Evolutionary conservation across 495 filamentous ascomycete genomes (phyloP), one percentile per base, ranked within the genome.

Genomic region (Talaromyces wortmannii): DNA sequence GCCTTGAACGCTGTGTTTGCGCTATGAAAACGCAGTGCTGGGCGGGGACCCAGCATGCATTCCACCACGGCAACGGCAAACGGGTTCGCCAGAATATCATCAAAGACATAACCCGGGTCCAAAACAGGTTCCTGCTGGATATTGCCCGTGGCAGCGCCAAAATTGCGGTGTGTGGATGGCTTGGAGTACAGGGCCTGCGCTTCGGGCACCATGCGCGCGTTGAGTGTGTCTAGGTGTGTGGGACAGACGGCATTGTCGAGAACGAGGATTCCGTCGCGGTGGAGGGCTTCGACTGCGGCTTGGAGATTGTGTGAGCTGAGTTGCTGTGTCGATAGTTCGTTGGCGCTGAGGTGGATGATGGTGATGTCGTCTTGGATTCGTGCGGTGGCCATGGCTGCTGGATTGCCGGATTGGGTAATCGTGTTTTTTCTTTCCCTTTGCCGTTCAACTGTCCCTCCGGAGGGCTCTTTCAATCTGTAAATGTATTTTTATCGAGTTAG

Each of bases 221-320:
- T 80, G 12, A 83, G 62, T 6, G 65, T 64, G 59, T 82, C 73
- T n/a, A 83, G 62, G 15, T 75, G 61, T 0, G 57, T 46, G 45
- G 69, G 65, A 23, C 68, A 50, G 48, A 83, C 62, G 13, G 73
- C 72, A 52, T 80, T 74, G 44, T 72, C 66, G 44, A 83, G 70
- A n/a, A 85, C 79, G 47, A 85, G 77, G 31, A 85, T 73, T 47
- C 80, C 83, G 63, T 85, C 80, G 16, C 65, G 56, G 53, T 81
- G 75, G 7, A 83, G 59, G 17, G 69, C 67, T 52, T 72, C 68
- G 16, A 81, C 67, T 58, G 79, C 80, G 63, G 75, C 65, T 64
- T 82, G 75, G n/a, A 82, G 64, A 55, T 78, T 79, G 36, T 71
- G 67, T 3, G 70, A 61, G 32, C 45, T 52, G 7, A 77, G 58